Conservation (phyloP, 305 asterid genomes). For the Salvia sclarea region DNA sequence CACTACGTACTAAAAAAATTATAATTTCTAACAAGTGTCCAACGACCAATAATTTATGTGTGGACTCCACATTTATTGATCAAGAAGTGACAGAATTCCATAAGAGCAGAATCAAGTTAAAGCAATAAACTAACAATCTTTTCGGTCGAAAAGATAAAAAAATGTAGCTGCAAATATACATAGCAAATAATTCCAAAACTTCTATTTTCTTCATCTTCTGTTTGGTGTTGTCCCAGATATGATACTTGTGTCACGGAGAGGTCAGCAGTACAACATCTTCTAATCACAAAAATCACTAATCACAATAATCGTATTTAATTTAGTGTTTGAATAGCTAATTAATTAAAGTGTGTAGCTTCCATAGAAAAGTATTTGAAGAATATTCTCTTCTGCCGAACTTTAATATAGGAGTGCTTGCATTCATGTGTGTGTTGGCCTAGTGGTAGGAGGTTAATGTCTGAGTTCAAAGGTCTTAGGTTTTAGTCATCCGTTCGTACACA, state of each 20-base stretch:
- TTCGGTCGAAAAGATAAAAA: background rate
- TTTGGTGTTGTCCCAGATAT: background rate
- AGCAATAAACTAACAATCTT: background rate
- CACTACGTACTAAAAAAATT: background rate
- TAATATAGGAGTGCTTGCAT: too few relatives aligned
- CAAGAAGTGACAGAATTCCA: background rate
- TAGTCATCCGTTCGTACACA: too few relatives aligned
- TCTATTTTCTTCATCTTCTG: background rate
- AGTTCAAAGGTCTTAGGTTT: too few relatives aligned
- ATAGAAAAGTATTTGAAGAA: background rate
- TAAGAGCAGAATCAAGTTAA: background rate
- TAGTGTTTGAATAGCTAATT: background rate
- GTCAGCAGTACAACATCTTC: background rate
- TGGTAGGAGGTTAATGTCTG: too few relatives aligned
- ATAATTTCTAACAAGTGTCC: slow-evolving; percentile 19
- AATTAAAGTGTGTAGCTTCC: background rate
- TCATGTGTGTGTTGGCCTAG: too few relatives aligned
- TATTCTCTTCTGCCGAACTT: too few relatives aligned
- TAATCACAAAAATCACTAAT: too few relatives aligned
- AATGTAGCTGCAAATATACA: background rate
- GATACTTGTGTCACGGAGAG: background rate
- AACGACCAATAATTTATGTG: slow-evolving; percentile 30
- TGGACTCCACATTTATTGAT: slow-evolving; percentile 22
- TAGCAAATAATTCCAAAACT: background rate
- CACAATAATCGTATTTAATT: background rate